Evolutionary conservation across 2,329 filamentous ascomycete genomes (phyloP).

Genomic region (Phaeosphaeriaceae sp.): DNA sequence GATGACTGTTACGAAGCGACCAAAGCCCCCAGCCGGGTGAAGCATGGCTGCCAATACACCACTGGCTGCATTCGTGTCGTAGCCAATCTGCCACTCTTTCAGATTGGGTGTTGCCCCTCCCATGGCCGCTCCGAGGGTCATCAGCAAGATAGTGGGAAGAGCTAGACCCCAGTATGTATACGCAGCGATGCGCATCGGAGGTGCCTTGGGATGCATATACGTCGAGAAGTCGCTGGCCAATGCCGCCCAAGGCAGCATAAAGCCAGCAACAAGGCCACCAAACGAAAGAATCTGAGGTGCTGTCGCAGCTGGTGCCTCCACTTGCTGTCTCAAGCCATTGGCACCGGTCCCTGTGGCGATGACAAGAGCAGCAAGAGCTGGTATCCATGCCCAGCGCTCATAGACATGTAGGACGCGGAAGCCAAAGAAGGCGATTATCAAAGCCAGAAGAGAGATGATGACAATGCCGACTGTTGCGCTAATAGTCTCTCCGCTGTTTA

Average conservation of each 20-base stretch:
- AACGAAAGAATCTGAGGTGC: constrained; percentile 62
- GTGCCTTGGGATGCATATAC: constrained; percentile 66
- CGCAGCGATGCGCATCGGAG: constrained; percentile 59
- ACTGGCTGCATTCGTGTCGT: constrained; percentile 62
- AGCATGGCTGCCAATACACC: constrained; percentile 69
- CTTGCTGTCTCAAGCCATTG: constrained; percentile 59
- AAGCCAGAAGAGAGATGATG: constrained; percentile 64
- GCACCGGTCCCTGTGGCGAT: constrained; percentile 65
- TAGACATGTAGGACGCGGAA: constrained; percentile 64
- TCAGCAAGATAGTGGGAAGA: constrained; percentile 65
- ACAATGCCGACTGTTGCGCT: constrained; percentile 67
- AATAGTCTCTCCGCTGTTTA: constrained; percentile 49
- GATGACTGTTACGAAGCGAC: constrained; percentile 68
- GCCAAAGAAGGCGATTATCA: constrained; percentile 70
- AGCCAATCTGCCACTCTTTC: constrained; percentile 63
- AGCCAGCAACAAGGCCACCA: constrained; percentile 68
- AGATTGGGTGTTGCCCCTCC: constrained; percentile 65
- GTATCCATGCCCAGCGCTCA: constrained; percentile 66
- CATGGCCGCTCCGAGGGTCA: constrained; percentile 71
- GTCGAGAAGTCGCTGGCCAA: constrained; percentile 68
- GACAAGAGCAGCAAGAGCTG: constrained; percentile 62
- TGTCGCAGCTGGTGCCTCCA: constrained; percentile 51
- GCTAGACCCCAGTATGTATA: constrained; percentile 67
- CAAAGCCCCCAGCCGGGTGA: constrained; percentile 65
- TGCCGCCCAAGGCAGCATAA: constrained; percentile 69